Conservation (phyloP, 352 stramenopile species). For the Phytopythium kandeliae region DNA sequence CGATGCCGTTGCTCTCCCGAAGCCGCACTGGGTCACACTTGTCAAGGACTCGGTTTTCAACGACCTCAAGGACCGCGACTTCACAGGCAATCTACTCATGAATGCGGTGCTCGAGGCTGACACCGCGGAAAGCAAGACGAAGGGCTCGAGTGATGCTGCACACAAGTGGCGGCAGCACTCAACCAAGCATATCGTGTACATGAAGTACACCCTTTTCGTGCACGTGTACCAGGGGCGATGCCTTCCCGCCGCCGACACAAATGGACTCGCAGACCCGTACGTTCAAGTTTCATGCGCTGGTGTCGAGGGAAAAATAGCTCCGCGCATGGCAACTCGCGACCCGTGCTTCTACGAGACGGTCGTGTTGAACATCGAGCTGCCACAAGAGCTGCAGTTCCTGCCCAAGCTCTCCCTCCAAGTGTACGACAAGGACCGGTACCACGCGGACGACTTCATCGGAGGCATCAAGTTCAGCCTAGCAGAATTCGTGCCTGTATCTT, state of each 20-base stretch:
- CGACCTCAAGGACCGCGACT: constrained; percentile 76
- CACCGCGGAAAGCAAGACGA: constrained; percentile 15
- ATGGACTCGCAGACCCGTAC: constrained; percentile 76
- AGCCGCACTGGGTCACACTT: constrained; percentile 65
- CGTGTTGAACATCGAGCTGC: constrained; percentile 66
- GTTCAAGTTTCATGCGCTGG: constrained; percentile 81
- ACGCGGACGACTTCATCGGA: constrained; percentile 70
- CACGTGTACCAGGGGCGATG: constrained; percentile 79
- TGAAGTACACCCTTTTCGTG: constrained; percentile 74
- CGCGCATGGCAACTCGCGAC: constrained; percentile 57
- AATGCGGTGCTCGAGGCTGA: constrained; percentile 56
- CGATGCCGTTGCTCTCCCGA: constrained; percentile 24
- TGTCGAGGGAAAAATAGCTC: constrained; percentile 56
- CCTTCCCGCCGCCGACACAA: constrained; percentile 65
- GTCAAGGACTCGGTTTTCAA: constrained; percentile 76
- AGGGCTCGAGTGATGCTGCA: constrained; percentile 22
- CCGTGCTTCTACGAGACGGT: constrained; percentile 86
- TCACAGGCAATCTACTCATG: constrained; percentile 79
- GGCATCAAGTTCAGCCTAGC: constrained; percentile 47
- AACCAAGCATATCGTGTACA: constrained; percentile 53
- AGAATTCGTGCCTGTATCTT: constrained; percentile 54
- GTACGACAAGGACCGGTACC: constrained; percentile 72
- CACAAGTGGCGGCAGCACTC: constrained; percentile 53
- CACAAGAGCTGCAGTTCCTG: constrained; percentile 51
- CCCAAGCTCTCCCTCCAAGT: constrained; percentile 73